phyloP scores from a whole-genome alignment of 495 filamentous ascomycete genomes.

The Tuber microsphaerosporum region DNA sequence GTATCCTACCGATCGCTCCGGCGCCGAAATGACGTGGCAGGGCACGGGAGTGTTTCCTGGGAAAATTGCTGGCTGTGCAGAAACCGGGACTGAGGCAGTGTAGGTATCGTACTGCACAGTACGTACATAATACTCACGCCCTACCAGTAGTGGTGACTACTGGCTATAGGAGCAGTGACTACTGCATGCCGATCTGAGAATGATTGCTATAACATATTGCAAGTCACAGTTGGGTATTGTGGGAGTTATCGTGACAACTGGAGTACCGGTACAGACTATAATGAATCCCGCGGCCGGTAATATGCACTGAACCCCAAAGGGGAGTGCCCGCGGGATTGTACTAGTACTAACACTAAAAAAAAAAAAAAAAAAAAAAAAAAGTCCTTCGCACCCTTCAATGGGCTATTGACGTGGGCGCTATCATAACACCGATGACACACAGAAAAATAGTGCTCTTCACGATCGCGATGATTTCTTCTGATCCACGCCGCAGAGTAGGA shows the following conservation, averaged over 20 bases:
- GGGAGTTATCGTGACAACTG: no score
- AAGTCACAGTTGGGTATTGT: no score
- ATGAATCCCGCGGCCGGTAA: background rate
- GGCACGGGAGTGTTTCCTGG: background rate
- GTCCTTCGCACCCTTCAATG: background rate
- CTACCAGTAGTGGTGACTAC: no score
- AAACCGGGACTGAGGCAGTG: background rate
- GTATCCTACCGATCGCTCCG: background rate
- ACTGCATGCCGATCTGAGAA: no score
- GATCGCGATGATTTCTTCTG: background rate
- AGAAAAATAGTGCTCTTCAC: background rate
- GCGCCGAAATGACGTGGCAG: background rate
- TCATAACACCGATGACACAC: background rate
- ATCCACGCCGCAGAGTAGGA: background rate
- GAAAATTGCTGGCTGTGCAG: background rate
- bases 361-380: background rate
- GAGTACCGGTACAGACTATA: no score
- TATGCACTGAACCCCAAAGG: background rate
- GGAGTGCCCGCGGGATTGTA: background rate
- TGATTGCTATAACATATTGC: no score
- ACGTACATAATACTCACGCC: background rate
- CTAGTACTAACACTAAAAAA: background rate
- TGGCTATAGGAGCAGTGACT: no score
- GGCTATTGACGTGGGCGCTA: background rate
- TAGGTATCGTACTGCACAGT: no score